Percentiles rank a stretch among this genome's conserved stretches.
Conservation (phyloP, 2,329 filamentous ascomycete genomes). For the Ophiostoma sp. region DNA sequence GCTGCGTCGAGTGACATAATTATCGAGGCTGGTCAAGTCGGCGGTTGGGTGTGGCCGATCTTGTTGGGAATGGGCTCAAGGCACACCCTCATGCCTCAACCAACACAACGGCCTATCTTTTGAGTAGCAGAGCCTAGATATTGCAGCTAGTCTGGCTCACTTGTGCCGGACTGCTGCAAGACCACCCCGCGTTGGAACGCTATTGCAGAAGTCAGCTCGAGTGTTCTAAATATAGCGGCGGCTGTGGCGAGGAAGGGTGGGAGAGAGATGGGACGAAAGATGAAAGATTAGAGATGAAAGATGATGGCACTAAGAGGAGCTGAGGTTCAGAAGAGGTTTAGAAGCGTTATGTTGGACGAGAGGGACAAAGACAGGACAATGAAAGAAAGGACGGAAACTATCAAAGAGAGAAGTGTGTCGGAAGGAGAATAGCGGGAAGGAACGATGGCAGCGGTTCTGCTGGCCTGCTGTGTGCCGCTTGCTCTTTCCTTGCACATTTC, state of each 20-base stretch:
- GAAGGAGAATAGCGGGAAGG: background rate
- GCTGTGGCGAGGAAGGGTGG: background rate
- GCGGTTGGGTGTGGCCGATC: background rate
- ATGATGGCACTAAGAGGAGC: background rate
- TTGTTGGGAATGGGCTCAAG: background rate
- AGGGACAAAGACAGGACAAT: background rate
- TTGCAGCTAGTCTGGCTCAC: background rate
- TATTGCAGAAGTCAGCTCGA: background rate
- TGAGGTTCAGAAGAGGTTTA: background rate
- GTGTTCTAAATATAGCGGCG: conserved; percentile 14
- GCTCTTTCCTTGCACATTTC: conserved; percentile 2
- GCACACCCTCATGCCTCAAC: background rate
- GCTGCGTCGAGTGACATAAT: background rate
- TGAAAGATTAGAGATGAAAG: background rate
- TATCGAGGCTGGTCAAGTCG: background rate
- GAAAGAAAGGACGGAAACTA: background rate
- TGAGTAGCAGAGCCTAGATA: background rate
- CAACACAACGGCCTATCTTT: background rate
- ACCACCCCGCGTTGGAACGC: conserved; percentile 12
- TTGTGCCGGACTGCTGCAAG: conserved; percentile 5
- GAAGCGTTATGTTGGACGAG: background rate
- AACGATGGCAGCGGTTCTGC: background rate
- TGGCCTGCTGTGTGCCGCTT: background rate
- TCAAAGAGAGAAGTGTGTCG: background rate
- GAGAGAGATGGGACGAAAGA: background rate